Base-by-base conservation (phyloP, 148 eudicot species). In the Chenopodium album region DNA sequence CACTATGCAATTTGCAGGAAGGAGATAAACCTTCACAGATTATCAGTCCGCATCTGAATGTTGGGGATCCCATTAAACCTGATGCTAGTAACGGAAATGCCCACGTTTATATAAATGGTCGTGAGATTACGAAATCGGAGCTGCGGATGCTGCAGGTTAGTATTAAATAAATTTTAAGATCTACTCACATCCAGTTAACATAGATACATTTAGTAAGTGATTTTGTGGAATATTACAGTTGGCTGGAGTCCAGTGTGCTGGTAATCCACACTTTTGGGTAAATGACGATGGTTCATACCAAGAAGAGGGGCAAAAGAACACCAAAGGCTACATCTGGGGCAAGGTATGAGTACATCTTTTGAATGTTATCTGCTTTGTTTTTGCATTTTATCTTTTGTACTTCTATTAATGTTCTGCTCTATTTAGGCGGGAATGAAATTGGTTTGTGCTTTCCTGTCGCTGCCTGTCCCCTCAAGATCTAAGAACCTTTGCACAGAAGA, bases 231-330 rank as follows among this genome's bases (percentile, higher is more conserved):
- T 76, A 47, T 73, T 88, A 78, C 88, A 96, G 99, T 87, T 96
- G 85, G 94, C 99, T 12, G 99, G 99, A 85, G 99, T 96, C 77
- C 98, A 94, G 76, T 96, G 99, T 87, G 99, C 98, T 77, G 99
- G 99, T 26, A 94, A 92, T 88, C 99, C 99, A 75, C 99, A 96
- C 91, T 94, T 96, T 87, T 96, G 99, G 99, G 94, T 96, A 89
- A 96, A 96, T 76, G 99, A 96, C 37, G 99, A 96, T 84, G 99
- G 99, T 78, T 96, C 99, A 54, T 96, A 96, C 85, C 99, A 94
- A 86, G 99, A 96, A 88, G 99, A 96, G 86, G 99, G 99, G 81
- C 99, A 96, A 73, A 96, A 94, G 71, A 94, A 96, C 81, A 96
- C 98, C 19, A 96, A 93, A 87, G 99, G 99, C 34, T 96, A 90